Percentiles rank a stretch among this genome's conserved stretches.
These are phyloP conservation scores for Diaporthe sp. DNA, from an alignment of 2,329 filamentous ascomycete genomes.

Conservation along the genomic window DNA sequence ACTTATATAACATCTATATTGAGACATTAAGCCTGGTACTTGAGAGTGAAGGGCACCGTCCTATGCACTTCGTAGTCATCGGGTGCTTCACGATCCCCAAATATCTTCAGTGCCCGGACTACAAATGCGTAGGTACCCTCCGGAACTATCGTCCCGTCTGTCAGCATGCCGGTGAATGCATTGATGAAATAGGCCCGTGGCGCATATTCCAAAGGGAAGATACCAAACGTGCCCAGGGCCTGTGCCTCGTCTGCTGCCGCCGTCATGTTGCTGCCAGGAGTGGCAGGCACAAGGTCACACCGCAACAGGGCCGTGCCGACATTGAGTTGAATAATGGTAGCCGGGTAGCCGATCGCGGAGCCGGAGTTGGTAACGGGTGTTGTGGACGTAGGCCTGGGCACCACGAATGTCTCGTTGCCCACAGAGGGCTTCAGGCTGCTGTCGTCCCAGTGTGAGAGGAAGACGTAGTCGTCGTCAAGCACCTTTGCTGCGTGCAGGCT, in stretches of 20 bases:
- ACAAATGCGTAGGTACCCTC: conserved; percentile 23
- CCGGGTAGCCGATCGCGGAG: background rate
- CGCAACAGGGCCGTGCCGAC: conserved; percentile 20
- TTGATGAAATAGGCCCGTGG: conserved; percentile 3
- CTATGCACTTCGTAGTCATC: background rate
- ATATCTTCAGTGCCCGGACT: background rate
- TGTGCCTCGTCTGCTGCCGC: background rate
- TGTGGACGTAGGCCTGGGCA: background rate
- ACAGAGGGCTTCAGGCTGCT: background rate
- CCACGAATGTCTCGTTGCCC: conserved; percentile 12
- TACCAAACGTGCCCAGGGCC: conserved; percentile 18
- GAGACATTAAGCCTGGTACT: background rate
- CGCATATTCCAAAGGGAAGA: conserved; percentile 6
- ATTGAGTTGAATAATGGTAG: conserved; percentile 3
- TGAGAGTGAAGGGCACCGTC: conserved; percentile 3
- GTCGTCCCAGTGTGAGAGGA: background rate
- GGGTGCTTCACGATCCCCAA: conserved; percentile 1
- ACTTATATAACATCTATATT: background rate
- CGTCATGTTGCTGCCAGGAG: background rate
- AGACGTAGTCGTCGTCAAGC: conserved; percentile 3
- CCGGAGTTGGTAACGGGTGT: background rate
- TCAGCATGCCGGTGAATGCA: conserved; percentile 27
- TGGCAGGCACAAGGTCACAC: conserved; percentile 10
- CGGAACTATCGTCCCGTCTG: conserved; percentile 9
- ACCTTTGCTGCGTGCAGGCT: conserved; percentile 14